These are phyloP conservation scores for Dothistroma septosporum DNA, from an alignment of 2,329 filamentous ascomycete species.

Conservation along the genomic window DNA sequence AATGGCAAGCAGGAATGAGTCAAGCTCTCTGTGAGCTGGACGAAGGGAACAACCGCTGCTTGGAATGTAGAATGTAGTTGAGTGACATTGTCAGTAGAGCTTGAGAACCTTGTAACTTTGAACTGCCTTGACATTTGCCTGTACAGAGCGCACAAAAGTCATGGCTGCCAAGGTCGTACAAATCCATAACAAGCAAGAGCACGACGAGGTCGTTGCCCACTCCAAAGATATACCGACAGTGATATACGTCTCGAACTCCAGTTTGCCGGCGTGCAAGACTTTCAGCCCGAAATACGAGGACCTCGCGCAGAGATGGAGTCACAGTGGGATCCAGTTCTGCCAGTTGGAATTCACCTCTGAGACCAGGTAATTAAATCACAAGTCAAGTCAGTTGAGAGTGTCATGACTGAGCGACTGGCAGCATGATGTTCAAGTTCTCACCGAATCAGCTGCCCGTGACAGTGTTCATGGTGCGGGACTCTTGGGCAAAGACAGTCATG, in stretches of 20 bases:
- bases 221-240: slow-evolving; percentile 27
- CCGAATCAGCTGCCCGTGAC: slow-evolving; percentile 24
- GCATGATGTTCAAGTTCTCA: slow-evolving; percentile 23
- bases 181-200: slow-evolving; percentile 14
- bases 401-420: not conserved
- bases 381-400: not conserved
- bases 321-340: slow-evolving; percentile 14
- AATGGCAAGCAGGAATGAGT: not conserved
- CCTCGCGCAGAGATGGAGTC: slow-evolving; percentile 9
- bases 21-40: not conserved
- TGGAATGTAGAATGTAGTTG: not conserved
- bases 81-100: not conserved
- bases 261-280: slow-evolving; percentile 19
- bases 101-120: not conserved
- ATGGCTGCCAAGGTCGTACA: slow-evolving; percentile 11
- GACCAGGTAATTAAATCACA: slow-evolving; percentile 5
- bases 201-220: slow-evolving; percentile 21
- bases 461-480: slow-evolving; percentile 17
- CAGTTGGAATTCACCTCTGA: slow-evolving; percentile 16
- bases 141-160: not conserved
- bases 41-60: not conserved
- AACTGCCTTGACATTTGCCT: not conserved
- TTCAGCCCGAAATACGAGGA: slow-evolving; percentile 17
- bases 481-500: slow-evolving; percentile 23
- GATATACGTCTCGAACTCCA: slow-evolving; percentile 45